These are phyloP conservation scores for Pythium phragmitis DNA, from an alignment of 352 stramenopile genomes.

Conservation along the genomic window DNA sequence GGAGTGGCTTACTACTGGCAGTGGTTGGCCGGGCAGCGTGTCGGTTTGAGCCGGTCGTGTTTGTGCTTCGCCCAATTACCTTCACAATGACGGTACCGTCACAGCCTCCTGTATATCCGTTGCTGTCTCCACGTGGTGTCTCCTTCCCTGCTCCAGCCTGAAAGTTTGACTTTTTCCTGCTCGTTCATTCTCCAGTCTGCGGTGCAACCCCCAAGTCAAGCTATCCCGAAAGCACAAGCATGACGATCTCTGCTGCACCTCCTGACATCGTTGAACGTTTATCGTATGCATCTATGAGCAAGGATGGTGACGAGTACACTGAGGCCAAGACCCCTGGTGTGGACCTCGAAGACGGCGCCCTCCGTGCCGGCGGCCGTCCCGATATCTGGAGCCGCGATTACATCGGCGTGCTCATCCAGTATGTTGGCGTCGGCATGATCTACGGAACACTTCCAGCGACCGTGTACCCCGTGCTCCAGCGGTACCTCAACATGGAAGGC, in stretches of 20 bases:
- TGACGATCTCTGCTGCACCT: neutral
- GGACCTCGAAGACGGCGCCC: neutral
- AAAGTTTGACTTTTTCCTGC: no score
- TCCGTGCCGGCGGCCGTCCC: neutral
- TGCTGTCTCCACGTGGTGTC: no score
- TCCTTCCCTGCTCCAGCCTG: no score
- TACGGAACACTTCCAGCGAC: conserved; percentile 10
- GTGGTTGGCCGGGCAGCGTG: no score
- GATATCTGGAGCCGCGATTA: conserved; percentile 7
- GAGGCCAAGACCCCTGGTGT: neutral
- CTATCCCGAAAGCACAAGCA: neutral
- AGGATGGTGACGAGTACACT: neutral
- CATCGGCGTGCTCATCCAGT: conserved; percentile 12
- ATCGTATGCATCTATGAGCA: neutral
- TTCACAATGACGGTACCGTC: no score
- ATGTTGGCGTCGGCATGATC: conserved; percentile 14
- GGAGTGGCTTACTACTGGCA: no score
- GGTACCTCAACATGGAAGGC: conserved; percentile 18
- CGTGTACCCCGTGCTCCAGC: conserved; percentile 7
- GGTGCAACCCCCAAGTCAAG: no score
- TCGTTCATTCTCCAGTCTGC: no score
- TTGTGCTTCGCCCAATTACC: no score
- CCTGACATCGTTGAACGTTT: conserved; percentile 1
- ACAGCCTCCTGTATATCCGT: no score
- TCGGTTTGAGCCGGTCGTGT: no score